Evolutionary conservation across 2,329 filamentous ascomycete genomes (phyloP).

Genomic region (Cordyceps tenuipes): DNA sequence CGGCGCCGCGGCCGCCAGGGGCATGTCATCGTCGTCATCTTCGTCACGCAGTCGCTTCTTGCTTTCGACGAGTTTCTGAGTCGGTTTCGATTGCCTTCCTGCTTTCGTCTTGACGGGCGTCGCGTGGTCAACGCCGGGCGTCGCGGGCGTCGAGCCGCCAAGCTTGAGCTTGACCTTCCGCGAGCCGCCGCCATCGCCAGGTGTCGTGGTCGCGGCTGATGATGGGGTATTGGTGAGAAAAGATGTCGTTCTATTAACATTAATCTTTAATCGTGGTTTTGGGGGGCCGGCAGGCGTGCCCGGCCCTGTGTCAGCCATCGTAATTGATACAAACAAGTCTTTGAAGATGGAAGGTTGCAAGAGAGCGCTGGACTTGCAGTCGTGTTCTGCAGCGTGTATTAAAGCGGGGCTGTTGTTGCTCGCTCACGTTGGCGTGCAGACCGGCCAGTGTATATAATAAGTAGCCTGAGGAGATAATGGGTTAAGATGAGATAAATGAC

Average conservation of each 20-base stretch:
- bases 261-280: slow-evolving; percentile 33
- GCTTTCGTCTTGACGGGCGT: slow-evolving; percentile 47
- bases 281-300: slow-evolving; percentile 21
- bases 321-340: not conserved
- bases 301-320: slow-evolving; percentile 23
- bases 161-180: slow-evolving; percentile 37
- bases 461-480: too few species aligned
- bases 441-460: too few species aligned
- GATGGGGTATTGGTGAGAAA: slow-evolving; percentile 22
- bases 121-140: slow-evolving; percentile 22
- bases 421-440: too few species aligned
- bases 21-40: slow-evolving; percentile 37
- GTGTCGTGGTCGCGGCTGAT: slow-evolving; percentile 15
- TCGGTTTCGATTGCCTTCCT: slow-evolving; percentile 51
- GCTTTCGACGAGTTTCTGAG: slow-evolving; percentile 45
- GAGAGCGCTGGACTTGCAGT: not conserved
- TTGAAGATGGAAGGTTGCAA: not conserved
- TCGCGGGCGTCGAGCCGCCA: slow-evolving; percentile 30
- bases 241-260: slow-evolving; percentile 29
- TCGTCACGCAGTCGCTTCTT: slow-evolving; percentile 56
- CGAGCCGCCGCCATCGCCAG: slow-evolving; percentile 22
- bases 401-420: too few species aligned
- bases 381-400: too few species aligned
- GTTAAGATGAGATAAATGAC: too few species aligned
- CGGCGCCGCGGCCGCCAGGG: slow-evolving; percentile 24